These are phyloP conservation scores for Micractinium sp. DNA, from an alignment of 139 green algal species.

Conservation along the genomic window DNA sequence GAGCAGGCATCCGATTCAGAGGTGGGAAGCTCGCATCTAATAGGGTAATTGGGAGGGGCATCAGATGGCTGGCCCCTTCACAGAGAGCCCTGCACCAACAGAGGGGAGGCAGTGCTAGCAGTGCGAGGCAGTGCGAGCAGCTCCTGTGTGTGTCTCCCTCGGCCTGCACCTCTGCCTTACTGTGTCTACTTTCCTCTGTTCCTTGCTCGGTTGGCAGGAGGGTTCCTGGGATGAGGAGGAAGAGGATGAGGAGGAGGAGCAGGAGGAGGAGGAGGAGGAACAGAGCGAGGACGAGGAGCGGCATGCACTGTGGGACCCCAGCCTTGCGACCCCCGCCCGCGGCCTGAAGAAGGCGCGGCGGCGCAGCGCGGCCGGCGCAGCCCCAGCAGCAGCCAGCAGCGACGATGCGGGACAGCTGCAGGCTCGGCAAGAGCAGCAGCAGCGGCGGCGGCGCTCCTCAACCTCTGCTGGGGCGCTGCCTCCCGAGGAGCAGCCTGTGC, in stretches of 20 bases:
- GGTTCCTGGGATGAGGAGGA: conserved; percentile 40
- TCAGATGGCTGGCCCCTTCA: too few relatives aligned
- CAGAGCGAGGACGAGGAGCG: conserved; percentile 48
- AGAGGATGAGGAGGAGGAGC: conserved; percentile 40
- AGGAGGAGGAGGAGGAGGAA: conserved; percentile 40
- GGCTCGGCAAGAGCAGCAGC: not conserved
- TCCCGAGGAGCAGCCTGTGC: conserved; percentile 49
- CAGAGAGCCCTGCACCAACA: not conserved
- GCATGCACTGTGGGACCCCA: conserved; percentile 55
- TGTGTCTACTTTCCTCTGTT: not conserved
- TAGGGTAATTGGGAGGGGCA: not conserved
- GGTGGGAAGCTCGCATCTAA: too few relatives aligned
- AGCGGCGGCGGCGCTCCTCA: conserved; percentile 2
- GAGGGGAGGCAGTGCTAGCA: not conserved
- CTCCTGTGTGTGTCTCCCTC: not conserved
- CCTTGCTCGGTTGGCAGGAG: conserved; percentile 24
- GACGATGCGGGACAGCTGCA: not conserved
- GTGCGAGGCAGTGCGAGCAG: not conserved
- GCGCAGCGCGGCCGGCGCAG: not conserved
- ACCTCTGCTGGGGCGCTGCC: not conserved
- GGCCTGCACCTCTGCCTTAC: too few relatives aligned
- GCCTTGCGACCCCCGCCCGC: conserved; percentile 48
- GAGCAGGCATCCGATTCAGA: not conserved
- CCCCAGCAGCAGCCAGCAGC: not conserved
- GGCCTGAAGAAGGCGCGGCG: not conserved